Conservation (phyloP, 2,329 filamentous ascomycete species). For the Polytolypa hystricis region DNA sequence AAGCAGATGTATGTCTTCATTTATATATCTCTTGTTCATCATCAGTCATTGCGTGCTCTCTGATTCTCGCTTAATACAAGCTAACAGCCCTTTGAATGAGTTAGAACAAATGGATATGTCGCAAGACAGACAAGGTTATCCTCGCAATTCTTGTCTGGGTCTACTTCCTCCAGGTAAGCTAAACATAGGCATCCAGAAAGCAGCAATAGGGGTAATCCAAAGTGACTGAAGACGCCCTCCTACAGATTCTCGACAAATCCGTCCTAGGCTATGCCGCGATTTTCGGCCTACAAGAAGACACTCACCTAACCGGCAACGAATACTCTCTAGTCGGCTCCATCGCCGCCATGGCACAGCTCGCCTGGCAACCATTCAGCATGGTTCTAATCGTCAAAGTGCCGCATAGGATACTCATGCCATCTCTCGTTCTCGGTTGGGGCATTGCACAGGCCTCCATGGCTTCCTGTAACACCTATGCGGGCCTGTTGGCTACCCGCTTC, state of each 20-base stretch:
- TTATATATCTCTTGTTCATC: background rate
- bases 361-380: constrained; percentile 50
- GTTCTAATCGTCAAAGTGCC: constrained; percentile 51
- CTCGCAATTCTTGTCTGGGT: constrained; percentile 38
- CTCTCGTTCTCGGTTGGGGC: constrained; percentile 38
- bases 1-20: background rate
- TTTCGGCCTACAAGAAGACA: constrained; percentile 42
- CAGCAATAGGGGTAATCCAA: background rate
- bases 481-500: constrained; percentile 39
- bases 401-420: constrained; percentile 47
- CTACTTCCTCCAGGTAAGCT: constrained; percentile 32
- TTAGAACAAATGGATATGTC: constrained; percentile 45
- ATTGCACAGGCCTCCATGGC: constrained; percentile 39
- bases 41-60: background rate
- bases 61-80: background rate
- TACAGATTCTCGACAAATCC: constrained; percentile 45
- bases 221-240: background rate
- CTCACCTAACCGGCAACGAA: constrained; percentile 41
- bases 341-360: constrained; percentile 48
- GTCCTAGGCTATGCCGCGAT: constrained; percentile 49
- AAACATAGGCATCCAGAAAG: background rate
- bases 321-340: constrained; percentile 50
- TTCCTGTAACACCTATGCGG: constrained; percentile 35
- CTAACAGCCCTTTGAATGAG: background rate
- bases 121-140: constrained; percentile 51